These are phyloP conservation scores for Thuja plicata DNA, from an alignment of 83 land plant genomes.

Conservation along the genomic window DNA sequence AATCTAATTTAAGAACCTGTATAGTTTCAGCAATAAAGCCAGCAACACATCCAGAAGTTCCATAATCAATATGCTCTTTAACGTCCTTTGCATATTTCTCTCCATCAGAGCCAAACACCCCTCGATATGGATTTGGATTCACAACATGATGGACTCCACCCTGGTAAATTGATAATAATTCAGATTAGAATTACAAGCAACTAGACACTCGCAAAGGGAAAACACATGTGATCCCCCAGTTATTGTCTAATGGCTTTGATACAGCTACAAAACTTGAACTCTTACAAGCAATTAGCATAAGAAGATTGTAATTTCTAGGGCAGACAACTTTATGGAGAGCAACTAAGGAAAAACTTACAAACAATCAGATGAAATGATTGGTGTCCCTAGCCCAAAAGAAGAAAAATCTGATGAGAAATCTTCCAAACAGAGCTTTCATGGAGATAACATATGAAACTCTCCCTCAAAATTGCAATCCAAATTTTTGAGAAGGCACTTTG, in stretches of 20 bases:
- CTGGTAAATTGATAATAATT: constrained; percentile 31
- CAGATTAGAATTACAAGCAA: not conserved
- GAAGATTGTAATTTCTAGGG: not conserved
- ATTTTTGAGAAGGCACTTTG: not conserved
- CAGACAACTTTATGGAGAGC: not conserved
- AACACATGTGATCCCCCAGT: not conserved
- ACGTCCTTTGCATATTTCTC: constrained; percentile 77
- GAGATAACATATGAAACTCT: not conserved
- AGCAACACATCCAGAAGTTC: constrained; percentile 88
- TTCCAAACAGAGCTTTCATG: not conserved
- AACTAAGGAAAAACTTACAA: not conserved
- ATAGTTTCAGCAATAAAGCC: constrained; percentile 97
- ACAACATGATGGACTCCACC: constrained; percentile 95
- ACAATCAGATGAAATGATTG: not conserved
- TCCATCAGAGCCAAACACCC: constrained; percentile 80
- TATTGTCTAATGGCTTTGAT: not conserved
- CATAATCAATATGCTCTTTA: constrained; percentile 78
- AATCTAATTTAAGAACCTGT: constrained; percentile 48
- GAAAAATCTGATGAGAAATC: not conserved
- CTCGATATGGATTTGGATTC: constrained; percentile 93
- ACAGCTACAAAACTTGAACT: not conserved
- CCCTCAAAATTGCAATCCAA: not conserved
- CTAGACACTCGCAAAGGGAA: not conserved
- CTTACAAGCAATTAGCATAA: not conserved
- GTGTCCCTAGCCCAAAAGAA: not conserved